phyloP scores from a whole-genome alignment of 1,284 basidiomycete species.

The Pyrrhoderma noxium region DNA sequence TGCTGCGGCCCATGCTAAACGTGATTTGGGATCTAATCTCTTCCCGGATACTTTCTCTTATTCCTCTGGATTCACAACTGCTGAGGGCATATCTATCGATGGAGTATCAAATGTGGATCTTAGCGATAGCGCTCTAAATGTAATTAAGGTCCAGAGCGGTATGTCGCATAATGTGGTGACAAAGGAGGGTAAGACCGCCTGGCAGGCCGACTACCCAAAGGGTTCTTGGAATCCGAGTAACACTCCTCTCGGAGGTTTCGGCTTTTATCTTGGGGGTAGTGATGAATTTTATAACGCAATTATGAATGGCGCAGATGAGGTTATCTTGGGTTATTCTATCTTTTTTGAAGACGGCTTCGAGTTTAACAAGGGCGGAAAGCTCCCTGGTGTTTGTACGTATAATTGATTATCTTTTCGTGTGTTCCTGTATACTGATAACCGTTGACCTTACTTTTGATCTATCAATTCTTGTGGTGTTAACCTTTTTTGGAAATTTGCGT shows the following conservation, averaged over 20 bases:
- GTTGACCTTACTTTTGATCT: neutral
- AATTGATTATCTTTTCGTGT: neutral
- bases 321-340: constrained; percentile 15
- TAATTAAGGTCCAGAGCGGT: constrained; percentile 22
- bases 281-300: constrained; percentile 13
- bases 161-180: constrained; percentile 18
- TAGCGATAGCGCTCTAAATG: constrained; percentile 26
- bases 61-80: constrained; percentile 18
- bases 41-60: constrained; percentile 14
- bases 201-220: constrained; percentile 19
- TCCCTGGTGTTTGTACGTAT: constrained; percentile 47
- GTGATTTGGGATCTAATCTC: constrained; percentile 11
- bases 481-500: neutral
- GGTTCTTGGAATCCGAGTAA: constrained; percentile 18
- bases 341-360: constrained; percentile 18
- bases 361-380: constrained; percentile 39
- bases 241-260: constrained; percentile 18
- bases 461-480: neutral
- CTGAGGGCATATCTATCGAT: constrained; percentile 10
- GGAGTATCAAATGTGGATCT: constrained; percentile 20
- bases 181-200: constrained; percentile 14
- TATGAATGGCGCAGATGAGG: constrained; percentile 11
- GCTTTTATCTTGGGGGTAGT: constrained; percentile 18
- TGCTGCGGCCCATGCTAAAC: neutral
- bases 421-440: constrained; percentile 8